Evolutionary conservation across 2,329 filamentous ascomycete species (phyloP), one percentile per base, ranked within the genome.

Genomic region (Fusarium buharicum): DNA sequence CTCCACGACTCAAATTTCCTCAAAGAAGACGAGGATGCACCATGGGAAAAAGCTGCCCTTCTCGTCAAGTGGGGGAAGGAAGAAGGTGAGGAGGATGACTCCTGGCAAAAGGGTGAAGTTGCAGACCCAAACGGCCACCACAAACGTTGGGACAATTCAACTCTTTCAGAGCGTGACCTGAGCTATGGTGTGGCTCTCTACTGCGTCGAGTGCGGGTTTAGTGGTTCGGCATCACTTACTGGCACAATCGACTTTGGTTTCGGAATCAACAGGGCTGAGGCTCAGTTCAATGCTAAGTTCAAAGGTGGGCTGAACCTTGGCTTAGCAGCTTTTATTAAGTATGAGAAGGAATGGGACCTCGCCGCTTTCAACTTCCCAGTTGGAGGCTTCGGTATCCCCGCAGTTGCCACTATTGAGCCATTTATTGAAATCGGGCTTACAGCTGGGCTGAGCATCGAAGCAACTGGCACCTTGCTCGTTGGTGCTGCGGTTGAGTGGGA

Each of bases 141-240:
- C 7, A 58, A 58, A 6, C 52, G 44, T 0, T n/a, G 4, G 20
- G 17, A 4, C 0, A 50, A 56, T 2, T 11, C 24, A 1, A 27
- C 20, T 0, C 28, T 58, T 10, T 4, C 16, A 1, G 51, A 58
- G 3, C 51, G 51, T 1, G 55, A 57, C 2, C 20, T 58, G 5
- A 27, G 22, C 1, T 58, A 58, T 6, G 52, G 52, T 0, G 17
- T 58, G 0, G 17, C 18, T 10, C 38, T 58, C 1, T 58, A 58
- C 4, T 58, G 55, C 3, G 38, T 58, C 1, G 51, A 57, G 14
- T 58, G 55, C 3, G 55, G 55, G 1, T 58, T 58, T 4, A 11
- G 17, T 4, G 52, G 52, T 6, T 2, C 13, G 10, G 46, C 52
- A 1, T 9, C 27, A 1, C n/a, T 55, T 6, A 31, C 18, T 3